These are phyloP conservation scores for Hibiscus mutabilis DNA, from an alignment of 345 rosid species.

Conservation along the genomic window DNA sequence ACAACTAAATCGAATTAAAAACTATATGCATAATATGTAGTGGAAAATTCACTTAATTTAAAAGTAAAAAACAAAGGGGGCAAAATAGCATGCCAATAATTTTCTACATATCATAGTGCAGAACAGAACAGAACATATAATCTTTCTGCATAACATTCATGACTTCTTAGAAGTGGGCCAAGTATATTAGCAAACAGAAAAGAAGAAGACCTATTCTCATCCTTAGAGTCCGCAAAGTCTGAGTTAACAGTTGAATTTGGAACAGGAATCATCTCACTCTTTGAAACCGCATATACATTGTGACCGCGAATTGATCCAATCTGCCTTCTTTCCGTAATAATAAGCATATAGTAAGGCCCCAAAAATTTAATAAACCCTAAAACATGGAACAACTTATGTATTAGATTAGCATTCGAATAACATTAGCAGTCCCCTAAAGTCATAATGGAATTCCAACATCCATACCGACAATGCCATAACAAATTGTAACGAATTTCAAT, in stretches of 20 bases:
- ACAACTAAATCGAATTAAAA: conserved; percentile 11
- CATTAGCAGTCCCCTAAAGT: not conserved
- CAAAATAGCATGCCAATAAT: not conserved
- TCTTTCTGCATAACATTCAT: conserved; percentile 4
- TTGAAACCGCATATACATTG: conserved; percentile 66
- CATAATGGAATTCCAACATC: conserved; percentile 6
- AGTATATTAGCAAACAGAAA: conserved; percentile 11
- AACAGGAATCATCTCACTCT: conserved; percentile 72
- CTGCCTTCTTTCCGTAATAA: conserved; percentile 81
- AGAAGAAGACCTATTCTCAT: conserved; percentile 71
- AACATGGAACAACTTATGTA: conserved; percentile 9
- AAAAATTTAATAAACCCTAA: conserved; percentile 87
- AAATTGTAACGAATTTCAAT: conserved; percentile 68
- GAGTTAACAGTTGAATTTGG: conserved; percentile 49
- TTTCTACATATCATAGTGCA: conserved; percentile 2
- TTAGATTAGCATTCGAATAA: not conserved
- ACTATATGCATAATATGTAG: not conserved
- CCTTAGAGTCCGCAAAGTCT: conserved; percentile 39
- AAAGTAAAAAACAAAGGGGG: not conserved
- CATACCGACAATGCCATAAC: conserved; percentile 94
- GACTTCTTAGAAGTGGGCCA: conserved; percentile 5
- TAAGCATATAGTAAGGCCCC: conserved; percentile 96
- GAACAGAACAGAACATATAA: conserved; percentile 8
- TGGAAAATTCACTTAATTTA: not conserved
- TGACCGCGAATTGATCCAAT: conserved; percentile 92